These are phyloP conservation scores for Phytophthora capsici DNA, from an alignment of 352 stramenopile genomes.

Conservation along the genomic window DNA sequence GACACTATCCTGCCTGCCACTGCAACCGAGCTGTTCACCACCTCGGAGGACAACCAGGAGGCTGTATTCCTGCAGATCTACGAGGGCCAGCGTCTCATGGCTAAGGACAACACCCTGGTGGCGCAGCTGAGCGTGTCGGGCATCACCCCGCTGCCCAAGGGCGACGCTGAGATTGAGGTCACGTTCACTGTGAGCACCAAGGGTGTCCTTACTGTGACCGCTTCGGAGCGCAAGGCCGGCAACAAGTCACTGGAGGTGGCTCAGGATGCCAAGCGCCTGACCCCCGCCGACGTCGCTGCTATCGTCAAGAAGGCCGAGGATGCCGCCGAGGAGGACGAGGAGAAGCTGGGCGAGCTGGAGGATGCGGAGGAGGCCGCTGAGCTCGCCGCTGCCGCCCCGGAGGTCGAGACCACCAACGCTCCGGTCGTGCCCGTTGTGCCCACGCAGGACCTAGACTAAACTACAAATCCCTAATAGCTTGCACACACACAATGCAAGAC, in stretches of 20 bases:
- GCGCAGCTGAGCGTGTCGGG: slow-evolving; percentile 91
- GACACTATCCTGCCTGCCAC: slow-evolving; percentile 91
- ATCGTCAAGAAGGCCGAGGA: slow-evolving; percentile 89
- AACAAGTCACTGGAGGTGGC: slow-evolving; percentile 82
- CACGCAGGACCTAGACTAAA: slow-evolving; percentile 88
- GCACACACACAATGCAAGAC: slow-evolving; percentile 34
- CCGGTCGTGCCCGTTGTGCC: slow-evolving; percentile 46
- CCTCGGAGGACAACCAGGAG: slow-evolving; percentile 91
- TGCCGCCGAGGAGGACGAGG: slow-evolving; percentile 83
- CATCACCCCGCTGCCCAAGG: slow-evolving; percentile 90
- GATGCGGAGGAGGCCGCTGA: slow-evolving; percentile 63
- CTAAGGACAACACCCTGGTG: slow-evolving; percentile 95
- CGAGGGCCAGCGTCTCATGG: slow-evolving; percentile 97
- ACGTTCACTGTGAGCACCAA: slow-evolving; percentile 93
- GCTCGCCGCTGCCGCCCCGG: slow-evolving; percentile 40
- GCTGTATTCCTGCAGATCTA: slow-evolving; percentile 94
- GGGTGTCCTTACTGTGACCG: slow-evolving; percentile 95
- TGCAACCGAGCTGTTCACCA: slow-evolving; percentile 88
- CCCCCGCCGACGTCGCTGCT: slow-evolving; percentile 62
- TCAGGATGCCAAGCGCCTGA: slow-evolving; percentile 77
- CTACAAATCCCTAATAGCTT: slow-evolving; percentile 45
- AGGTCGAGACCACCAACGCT: slow-evolving; percentile 31
- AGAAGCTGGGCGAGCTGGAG: slow-evolving; percentile 77
- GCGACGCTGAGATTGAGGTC: slow-evolving; percentile 93
- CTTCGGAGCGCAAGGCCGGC: slow-evolving; percentile 73